Percentiles rank a stretch among this genome's conserved stretches.
phyloP scores from a whole-genome alignment of 345 rosid species.

The Populus euphratica region DNA sequence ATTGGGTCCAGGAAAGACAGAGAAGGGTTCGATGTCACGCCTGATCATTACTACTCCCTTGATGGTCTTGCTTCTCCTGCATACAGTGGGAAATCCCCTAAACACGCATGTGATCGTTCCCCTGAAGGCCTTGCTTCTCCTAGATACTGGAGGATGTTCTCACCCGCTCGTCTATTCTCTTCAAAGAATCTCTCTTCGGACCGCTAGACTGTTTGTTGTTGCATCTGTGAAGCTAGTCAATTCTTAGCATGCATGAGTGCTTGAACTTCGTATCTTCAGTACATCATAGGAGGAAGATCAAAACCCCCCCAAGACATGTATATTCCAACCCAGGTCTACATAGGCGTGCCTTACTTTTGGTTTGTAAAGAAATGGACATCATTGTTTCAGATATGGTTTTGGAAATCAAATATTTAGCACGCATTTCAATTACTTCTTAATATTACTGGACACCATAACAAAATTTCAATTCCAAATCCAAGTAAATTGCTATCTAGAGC shows the following conservation, averaged over 20 bases:
- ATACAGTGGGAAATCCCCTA: constrained; percentile 8
- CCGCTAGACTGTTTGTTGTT: not conserved
- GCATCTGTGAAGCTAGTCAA: not conserved
- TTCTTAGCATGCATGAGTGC: not conserved
- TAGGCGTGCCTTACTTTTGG: not conserved
- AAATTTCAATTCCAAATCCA: not conserved
- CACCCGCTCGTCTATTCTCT: constrained; percentile 68
- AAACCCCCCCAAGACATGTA: not conserved
- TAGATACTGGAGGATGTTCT: constrained; percentile 54
- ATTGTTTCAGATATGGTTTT: not conserved
- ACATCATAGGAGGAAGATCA: not conserved
- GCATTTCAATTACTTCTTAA: not conserved
- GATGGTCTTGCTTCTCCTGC: constrained; percentile 54
- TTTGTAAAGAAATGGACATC: not conserved
- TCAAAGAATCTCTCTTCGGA: constrained; percentile 33
- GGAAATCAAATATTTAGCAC: not conserved
- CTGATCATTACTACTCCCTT: constrained; percentile 43
- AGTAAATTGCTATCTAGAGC: too few species aligned
- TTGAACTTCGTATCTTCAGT: not conserved
- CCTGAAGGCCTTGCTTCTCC: constrained; percentile 59
- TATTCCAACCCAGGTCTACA: not conserved
- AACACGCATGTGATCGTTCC: constrained; percentile 20
- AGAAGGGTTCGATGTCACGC: constrained; percentile 40
- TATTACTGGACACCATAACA: not conserved
- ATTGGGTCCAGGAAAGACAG: constrained; percentile 38